Conservation (phyloP, 202 grass and related monocot genomes). For the Schoenoplectus tabernaemontani region DNA sequence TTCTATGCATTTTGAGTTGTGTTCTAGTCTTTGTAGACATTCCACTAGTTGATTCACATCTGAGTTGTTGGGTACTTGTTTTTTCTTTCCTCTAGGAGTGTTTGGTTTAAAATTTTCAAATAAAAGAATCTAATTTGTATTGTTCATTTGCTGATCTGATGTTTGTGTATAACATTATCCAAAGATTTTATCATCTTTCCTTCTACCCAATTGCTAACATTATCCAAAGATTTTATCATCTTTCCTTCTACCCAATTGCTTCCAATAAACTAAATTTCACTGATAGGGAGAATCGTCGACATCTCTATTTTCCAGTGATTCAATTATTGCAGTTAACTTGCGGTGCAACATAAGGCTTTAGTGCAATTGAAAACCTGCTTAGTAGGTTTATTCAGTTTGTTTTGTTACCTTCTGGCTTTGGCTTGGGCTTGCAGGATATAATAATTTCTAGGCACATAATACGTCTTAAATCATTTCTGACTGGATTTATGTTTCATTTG, state of each 20-base stretch:
- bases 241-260: too few species aligned
- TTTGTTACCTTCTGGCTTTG: background rate
- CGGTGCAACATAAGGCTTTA: background rate
- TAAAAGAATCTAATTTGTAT: background rate
- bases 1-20: constrained; percentile 18
- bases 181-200: background rate
- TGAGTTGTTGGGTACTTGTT: background rate
- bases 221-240: too few species aligned
- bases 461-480: too few species aligned
- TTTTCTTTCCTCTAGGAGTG: background rate
- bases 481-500: too few species aligned
- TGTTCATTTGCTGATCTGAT: constrained; percentile 10
- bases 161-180: background rate
- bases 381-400: background rate
- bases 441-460: too few species aligned
- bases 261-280: background rate
- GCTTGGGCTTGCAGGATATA: too few species aligned
- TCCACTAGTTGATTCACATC: background rate
- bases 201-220: too few species aligned
- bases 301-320: background rate
- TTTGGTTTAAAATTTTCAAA: background rate
- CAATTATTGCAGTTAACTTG: background rate
- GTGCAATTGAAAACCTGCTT: background rate
- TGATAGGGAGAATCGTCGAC: background rate
- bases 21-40: constrained; percentile 1